Conservation (phyloP, 768 basidiomycete species). For the Chlorophyllum brunneum region DNA sequence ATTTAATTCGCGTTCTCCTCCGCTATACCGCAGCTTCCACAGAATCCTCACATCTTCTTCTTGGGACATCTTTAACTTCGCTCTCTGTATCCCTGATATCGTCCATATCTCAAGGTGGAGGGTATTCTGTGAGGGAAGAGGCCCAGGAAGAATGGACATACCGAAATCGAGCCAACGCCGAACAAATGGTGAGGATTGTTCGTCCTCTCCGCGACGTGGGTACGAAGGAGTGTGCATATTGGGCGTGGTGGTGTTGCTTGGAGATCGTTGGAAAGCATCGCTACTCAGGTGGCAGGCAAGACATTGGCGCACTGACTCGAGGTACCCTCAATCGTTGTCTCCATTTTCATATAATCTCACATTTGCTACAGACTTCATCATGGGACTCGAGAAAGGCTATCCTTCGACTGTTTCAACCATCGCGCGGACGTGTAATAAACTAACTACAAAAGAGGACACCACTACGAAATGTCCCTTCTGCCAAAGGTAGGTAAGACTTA, state of each 20-base stretch:
- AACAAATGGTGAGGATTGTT: slow-evolving; percentile 41
- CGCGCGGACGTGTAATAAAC: slow-evolving; percentile 73
- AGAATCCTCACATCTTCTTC: slow-evolving; percentile 68
- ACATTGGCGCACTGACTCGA: slow-evolving; percentile 66
- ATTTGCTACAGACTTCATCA: slow-evolving; percentile 59
- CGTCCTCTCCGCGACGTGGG: slow-evolving; percentile 71
- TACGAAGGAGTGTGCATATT: slow-evolving; percentile 76
- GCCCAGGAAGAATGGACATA: slow-evolving; percentile 65
- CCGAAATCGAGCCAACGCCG: slow-evolving; percentile 16
- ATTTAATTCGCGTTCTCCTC: slow-evolving; percentile 63
- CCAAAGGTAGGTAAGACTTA: slow-evolving; percentile 43
- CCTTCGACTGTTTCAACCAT: slow-evolving; percentile 87
- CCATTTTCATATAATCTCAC: neutral
- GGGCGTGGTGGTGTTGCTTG: slow-evolving; percentile 70
- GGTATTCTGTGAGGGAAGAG: slow-evolving; percentile 66
- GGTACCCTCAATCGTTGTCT: slow-evolving; percentile 31
- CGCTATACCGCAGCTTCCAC: slow-evolving; percentile 58
- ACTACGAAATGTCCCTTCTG: slow-evolving; percentile 56
- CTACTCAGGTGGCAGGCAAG: slow-evolving; percentile 41
- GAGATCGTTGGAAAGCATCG: slow-evolving; percentile 33
- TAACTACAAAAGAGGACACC: slow-evolving; percentile 59
- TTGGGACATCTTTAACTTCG: slow-evolving; percentile 78
- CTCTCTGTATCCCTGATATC: slow-evolving; percentile 73
- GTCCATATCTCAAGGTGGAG: slow-evolving; percentile 71
- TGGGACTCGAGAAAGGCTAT: slow-evolving; percentile 76